Evolutionary conservation across 1,284 basidiomycete species (phyloP).

Genomic region (Ganoderma multipileum): DNA sequence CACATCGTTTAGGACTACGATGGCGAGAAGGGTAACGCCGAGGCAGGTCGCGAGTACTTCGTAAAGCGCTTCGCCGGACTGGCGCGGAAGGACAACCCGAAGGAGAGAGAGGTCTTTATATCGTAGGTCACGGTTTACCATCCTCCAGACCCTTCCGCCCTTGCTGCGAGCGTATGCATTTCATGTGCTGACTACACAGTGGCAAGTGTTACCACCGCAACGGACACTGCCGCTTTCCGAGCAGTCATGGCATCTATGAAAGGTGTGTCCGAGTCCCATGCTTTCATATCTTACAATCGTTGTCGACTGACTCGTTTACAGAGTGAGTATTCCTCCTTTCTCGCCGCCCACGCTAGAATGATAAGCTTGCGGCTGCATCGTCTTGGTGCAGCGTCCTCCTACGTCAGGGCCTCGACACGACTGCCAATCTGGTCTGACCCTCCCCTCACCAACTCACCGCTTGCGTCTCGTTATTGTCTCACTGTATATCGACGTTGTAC

Average conservation of each 20-base stretch:
- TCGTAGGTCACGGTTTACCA: conserved; percentile 62
- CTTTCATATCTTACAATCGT: conserved; percentile 18
- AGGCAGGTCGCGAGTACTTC: conserved; percentile 89
- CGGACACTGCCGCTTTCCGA: conserved; percentile 89
- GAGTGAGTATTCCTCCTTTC: conserved; percentile 71
- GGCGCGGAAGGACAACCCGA: conserved; percentile 82
- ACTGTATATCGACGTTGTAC: conserved; percentile 31
- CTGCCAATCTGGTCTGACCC: conserved; percentile 48
- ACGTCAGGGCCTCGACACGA: conserved; percentile 50
- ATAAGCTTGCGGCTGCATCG: conserved; percentile 30
- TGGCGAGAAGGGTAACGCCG: conserved; percentile 71
- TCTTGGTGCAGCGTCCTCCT: conserved; percentile 49
- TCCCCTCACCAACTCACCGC: conserved; percentile 18
- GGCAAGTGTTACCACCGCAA: conserved; percentile 89
- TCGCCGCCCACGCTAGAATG: conserved; percentile 37
- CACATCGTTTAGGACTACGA: conserved; percentile 68
- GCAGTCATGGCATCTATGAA: conserved; percentile 95
- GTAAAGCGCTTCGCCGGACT: conserved; percentile 83
- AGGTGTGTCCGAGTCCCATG: conserved; percentile 57
- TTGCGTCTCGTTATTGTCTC: conserved; percentile 15
- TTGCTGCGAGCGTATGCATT: background rate
- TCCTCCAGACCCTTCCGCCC: background rate
- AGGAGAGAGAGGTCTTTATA: conserved; percentile 91
- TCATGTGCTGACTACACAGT: conserved; percentile 17
- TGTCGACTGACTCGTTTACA: conserved; percentile 41